phyloP scores from a whole-genome alignment of 257 asterid species.

The Rubia yunnanensis region DNA sequence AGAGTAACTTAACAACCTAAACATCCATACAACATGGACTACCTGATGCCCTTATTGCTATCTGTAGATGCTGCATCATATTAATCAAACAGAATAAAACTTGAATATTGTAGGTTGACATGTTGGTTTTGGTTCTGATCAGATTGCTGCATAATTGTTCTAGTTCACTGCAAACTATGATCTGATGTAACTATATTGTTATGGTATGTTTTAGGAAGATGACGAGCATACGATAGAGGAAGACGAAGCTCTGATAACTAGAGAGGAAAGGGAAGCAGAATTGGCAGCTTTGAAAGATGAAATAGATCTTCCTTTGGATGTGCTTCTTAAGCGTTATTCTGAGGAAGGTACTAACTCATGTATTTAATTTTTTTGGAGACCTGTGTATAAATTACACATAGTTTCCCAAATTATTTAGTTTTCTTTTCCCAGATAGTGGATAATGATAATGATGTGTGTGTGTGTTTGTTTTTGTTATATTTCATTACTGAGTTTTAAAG shows the following conservation, averaged over 20 bases:
- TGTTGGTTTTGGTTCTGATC: background rate
- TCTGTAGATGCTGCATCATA: background rate
- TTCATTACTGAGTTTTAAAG: background rate
- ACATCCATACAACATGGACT: background rate
- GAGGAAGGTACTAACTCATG: constrained; percentile 49
- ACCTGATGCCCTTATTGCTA: background rate
- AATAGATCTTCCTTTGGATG: constrained; percentile 79
- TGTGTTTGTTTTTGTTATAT: no score
- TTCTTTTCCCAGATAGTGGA: no score
- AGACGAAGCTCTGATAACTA: constrained; percentile 85
- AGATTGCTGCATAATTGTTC: background rate
- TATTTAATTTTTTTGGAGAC: constrained; percentile 3
- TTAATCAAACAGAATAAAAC: background rate
- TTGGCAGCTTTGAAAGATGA: constrained; percentile 74
- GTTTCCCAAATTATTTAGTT: no score
- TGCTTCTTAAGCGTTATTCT: constrained; percentile 67
- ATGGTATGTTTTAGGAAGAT: constrained; percentile 71
- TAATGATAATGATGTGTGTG: background rate
- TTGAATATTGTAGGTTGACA: no score
- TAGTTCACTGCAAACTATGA: background rate
- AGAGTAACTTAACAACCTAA: background rate
- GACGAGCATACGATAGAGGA: constrained; percentile 95
- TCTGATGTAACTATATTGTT: constrained; percentile 8
- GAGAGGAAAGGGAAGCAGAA: constrained; percentile 95
- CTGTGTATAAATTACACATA: no score